Percentiles rank a stretch among this genome's conserved stretches.
phyloP scores from a whole-genome alignment of 2,329 filamentous ascomycete genomes.

The Pseudogymnoascus sp. region DNA sequence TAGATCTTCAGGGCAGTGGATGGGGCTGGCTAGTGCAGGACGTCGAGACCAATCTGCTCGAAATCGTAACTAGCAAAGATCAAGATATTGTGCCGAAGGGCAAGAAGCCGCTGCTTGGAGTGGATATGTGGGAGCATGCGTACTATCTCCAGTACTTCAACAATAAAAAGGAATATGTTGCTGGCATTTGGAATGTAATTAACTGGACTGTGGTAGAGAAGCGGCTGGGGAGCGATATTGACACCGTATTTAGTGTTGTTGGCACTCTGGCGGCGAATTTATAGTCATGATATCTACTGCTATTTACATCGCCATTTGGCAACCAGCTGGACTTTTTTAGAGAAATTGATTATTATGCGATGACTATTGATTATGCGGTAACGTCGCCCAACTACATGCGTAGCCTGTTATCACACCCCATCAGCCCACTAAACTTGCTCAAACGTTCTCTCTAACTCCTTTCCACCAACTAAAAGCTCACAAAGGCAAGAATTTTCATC shows the following conservation, averaged over 20 bases:
- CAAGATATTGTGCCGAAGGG: slow-evolving; percentile 66
- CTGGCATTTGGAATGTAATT: slow-evolving; percentile 69
- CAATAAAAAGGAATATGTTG: slow-evolving; percentile 64
- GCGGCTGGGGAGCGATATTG: slow-evolving; percentile 44
- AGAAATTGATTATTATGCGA: not conserved
- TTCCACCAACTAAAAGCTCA: not conserved
- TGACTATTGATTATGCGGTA: not conserved
- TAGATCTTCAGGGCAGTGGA: slow-evolving; percentile 72
- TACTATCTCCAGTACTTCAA: slow-evolving; percentile 83
- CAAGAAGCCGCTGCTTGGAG: slow-evolving; percentile 61
- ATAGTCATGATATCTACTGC: not conserved
- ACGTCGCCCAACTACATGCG: not conserved
- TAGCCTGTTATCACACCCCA: not conserved
- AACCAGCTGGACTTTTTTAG: not conserved
- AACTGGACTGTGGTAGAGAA: slow-evolving; percentile 66
- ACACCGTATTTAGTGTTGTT: slow-evolving; percentile 24
- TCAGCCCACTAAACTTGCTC: not conserved
- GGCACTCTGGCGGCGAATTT: slow-evolving; percentile 1
- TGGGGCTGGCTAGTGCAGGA: slow-evolving; percentile 82
- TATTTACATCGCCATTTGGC: not conserved
- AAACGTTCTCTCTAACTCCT: not conserved
- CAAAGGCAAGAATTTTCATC: not conserved
- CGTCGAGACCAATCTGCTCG: slow-evolving; percentile 46
- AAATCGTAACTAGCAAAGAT: slow-evolving; percentile 75
- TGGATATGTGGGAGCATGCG: slow-evolving; percentile 93